These are phyloP conservation scores for Epichloe elymi DNA, from an alignment of 2,329 filamentous ascomycete genomes.

Conservation along the genomic window DNA sequence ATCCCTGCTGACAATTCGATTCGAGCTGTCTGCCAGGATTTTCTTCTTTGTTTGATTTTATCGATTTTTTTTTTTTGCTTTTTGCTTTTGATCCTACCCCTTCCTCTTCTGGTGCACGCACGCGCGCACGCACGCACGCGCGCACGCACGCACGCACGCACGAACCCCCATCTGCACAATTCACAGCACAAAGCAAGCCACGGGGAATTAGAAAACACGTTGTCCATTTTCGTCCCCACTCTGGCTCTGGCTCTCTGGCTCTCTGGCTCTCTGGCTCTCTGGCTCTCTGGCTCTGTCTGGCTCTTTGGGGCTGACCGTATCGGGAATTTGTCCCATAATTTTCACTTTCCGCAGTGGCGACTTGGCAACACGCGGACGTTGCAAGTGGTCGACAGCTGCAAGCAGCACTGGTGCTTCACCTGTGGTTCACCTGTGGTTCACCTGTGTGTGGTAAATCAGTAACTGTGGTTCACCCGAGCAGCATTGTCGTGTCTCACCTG, in stretches of 20 bases:
- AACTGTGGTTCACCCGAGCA: not conserved
- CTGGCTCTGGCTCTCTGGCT: not conserved
- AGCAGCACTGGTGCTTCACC: not conserved
- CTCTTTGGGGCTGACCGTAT: not conserved
- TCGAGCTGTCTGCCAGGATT: too few species aligned
- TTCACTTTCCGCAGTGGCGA: not conserved
- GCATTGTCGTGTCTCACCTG: not conserved
- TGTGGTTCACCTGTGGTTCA: not conserved
- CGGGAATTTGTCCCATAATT: not conserved
- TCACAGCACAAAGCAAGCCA: not conserved
- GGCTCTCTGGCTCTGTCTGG: not conserved
- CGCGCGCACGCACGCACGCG: too few species aligned
- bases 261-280: not conserved
- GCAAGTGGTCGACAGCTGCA: not conserved
- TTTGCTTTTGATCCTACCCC: not conserved
- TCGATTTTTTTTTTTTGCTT: too few species aligned
- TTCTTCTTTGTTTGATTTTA: too few species aligned
- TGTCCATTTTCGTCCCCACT: not conserved
- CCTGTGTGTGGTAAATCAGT: not conserved
- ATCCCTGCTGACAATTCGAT: too few species aligned
- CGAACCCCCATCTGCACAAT: not conserved
- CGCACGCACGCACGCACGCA: too few species aligned
- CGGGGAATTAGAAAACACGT: not conserved
- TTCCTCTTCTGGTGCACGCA: not conserved
- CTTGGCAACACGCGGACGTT: not conserved